Conservation (phyloP, 2,329 filamentous ascomycete genomes). For the Pestalotiopsis sp. region DNA sequence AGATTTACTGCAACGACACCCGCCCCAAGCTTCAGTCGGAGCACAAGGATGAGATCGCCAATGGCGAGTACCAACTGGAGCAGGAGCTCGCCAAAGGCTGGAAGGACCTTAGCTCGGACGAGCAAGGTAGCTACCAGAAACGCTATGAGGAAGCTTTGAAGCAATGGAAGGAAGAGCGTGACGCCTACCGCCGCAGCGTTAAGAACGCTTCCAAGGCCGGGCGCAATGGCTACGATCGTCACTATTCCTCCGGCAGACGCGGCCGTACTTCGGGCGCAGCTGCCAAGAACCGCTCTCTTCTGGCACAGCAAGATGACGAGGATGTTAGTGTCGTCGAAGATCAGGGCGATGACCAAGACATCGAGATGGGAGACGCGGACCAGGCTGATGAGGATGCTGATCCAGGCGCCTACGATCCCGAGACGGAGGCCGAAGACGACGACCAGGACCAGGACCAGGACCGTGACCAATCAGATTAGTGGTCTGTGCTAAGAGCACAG, state of each 20-base stretch:
- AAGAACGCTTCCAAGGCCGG: constrained; percentile 29
- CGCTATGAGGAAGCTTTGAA: constrained; percentile 39
- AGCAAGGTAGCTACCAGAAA: constrained; percentile 49
- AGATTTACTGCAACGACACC: constrained; percentile 54
- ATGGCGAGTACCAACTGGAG: constrained; percentile 43
- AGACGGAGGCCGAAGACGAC: constrained; percentile 34
- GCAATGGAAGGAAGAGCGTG: constrained; percentile 44
- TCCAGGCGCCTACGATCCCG: constrained; percentile 27
- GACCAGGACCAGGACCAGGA: background rate
- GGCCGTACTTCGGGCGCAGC: constrained; percentile 18
- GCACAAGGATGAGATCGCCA: constrained; percentile 38
- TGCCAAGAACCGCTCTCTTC: constrained; percentile 21
- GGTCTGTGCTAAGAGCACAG: too few species aligned
- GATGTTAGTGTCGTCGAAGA: constrained; percentile 19
- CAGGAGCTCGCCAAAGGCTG: constrained; percentile 56
- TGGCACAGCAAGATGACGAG: constrained; percentile 23
- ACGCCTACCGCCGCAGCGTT: constrained; percentile 32
- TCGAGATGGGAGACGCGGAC: constrained; percentile 17
- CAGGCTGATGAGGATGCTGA: constrained; percentile 17
- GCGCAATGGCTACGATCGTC: constrained; percentile 25
- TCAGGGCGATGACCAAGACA: constrained; percentile 16
- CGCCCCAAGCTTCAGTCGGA: constrained; percentile 45
- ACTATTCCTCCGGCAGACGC: constrained; percentile 17
- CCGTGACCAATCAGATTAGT: background rate
- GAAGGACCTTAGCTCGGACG: constrained; percentile 50